A percentile compares a stretch with the other conserved stretches of the same genome.
These are phyloP conservation scores for Stylonectria norvegica DNA, from an alignment of 2,329 filamentous ascomycete genomes.

Conservation along the genomic window DNA sequence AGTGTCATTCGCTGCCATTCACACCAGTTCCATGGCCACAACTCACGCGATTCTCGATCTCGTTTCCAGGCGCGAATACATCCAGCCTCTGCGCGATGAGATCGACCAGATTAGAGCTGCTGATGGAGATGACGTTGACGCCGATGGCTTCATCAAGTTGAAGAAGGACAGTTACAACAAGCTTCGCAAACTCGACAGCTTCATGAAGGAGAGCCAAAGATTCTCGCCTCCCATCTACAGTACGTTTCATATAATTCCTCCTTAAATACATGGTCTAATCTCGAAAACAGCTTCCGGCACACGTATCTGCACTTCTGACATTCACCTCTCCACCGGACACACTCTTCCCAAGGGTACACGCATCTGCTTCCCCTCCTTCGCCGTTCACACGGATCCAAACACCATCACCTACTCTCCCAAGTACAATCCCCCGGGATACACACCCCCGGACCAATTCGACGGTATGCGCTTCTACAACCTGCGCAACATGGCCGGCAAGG, in stretches of 20 bases:
- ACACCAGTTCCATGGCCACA: slow-evolving; percentile 16
- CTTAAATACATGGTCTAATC: slow-evolving; percentile 2
- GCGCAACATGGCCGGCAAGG: slow-evolving; percentile 12
- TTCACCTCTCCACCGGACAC: slow-evolving; percentile 14
- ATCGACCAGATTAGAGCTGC: slow-evolving; percentile 1
- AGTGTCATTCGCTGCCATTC: slow-evolving; percentile 13
- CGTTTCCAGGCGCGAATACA: slow-evolving; percentile 14
- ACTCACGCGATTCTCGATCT: slow-evolving; percentile 21
- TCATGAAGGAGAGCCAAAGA: slow-evolving; percentile 22
- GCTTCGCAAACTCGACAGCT: slow-evolving; percentile 20
- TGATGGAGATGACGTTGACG: slow-evolving; percentile 8
- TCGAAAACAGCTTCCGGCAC: slow-evolving; percentile 5
- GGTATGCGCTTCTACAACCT: slow-evolving; percentile 17
- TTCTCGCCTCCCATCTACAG: slow-evolving; percentile 19
- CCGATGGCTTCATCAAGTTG: slow-evolving; percentile 4
- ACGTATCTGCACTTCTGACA: slow-evolving; percentile 4
- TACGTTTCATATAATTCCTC: too few species aligned
- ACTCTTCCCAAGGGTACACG: slow-evolving; percentile 17
- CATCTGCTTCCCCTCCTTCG: slow-evolving; percentile 18
- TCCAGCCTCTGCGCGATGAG: slow-evolving; percentile 10
- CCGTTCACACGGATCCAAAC: slow-evolving; percentile 10
- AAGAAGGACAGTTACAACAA: slow-evolving; percentile 10
- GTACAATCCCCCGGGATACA: slow-evolving; percentile 6
- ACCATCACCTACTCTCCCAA: slow-evolving; percentile 8
- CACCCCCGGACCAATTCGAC: slow-evolving; percentile 10